Conservation (phyloP, 495 filamentous ascomycete species). For the Barbatosphaeria neglecta region DNA sequence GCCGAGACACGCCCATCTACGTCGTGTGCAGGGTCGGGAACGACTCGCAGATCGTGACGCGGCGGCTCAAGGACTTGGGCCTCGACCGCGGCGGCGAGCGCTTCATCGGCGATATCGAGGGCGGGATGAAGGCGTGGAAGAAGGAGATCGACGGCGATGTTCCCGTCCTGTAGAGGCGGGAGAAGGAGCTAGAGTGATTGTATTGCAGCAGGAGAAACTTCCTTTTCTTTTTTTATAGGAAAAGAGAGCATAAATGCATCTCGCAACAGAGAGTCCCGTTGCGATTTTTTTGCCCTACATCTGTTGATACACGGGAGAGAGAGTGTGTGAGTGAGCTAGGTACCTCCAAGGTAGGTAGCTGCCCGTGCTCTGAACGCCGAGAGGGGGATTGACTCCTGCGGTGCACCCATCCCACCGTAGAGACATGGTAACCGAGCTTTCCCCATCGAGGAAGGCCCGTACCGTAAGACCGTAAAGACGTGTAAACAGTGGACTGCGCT, state of each 20-base stretch:
- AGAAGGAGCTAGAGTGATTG: background rate
- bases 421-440: too few species aligned
- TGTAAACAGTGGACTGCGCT: too few species aligned
- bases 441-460: too few species aligned
- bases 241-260: too few species aligned
- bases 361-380: background rate
- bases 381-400: too few species aligned
- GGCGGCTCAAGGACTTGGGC: constrained; percentile 55
- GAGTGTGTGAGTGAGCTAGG: background rate
- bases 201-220: constrained; percentile 1
- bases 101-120: constrained; percentile 64
- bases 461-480: too few species aligned
- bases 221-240: too few species aligned
- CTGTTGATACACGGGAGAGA: background rate
- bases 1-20: constrained; percentile 41
- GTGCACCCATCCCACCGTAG: too few species aligned
- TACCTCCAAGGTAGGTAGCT: background rate
- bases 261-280: background rate
- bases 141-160: constrained; percentile 60
- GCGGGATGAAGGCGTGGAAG: constrained; percentile 79
- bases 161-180: constrained; percentile 38
- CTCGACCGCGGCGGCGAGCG: constrained; percentile 43
- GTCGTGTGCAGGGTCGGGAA: constrained; percentile 80
- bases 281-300: too few species aligned
- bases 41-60: constrained; percentile 73